Evolutionary conservation across 2,329 filamentous ascomycete genomes (phyloP), one percentile per base, ranked within the genome.

Genomic region (Alternaria rosae): DNA sequence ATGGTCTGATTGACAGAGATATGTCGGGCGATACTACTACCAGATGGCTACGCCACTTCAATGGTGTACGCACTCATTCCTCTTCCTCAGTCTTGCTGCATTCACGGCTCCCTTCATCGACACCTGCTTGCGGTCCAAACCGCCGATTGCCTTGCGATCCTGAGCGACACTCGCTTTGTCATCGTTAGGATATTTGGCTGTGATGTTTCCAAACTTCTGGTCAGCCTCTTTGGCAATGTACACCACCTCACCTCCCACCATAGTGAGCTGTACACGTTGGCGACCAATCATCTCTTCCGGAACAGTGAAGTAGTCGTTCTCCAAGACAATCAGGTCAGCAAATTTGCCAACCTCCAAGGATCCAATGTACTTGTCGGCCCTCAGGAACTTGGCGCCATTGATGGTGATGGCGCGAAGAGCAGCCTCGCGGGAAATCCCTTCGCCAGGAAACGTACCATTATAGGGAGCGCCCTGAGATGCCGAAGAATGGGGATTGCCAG

Each of bases 281-380:
- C 55, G n/a, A n/a, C 35, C 55, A 13, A 58, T 28, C 45, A 38
- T 41, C 45, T 51, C 55, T 17, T 58, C 55, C 9, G 55, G 55
- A 3, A 58, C 55, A 17, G 21, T 43, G 13, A 58, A 58, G 28
- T 58, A 58, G 26, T 58, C 35, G 6, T 52, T 52, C 13, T 52
- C 55, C 25, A 58, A 44, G 9, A 58, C 47, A 20, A 58, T 23
- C 10, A 58, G 23, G 17, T 58, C 55, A n/a, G 55, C 55, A 7
- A 58, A 52, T 11, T 52, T 58, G 20, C 45, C 45, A 9, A 48
- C 45, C 13, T 58, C 55, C n/a, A 58, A 21, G 3, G 47, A 58
- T 23, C 55, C 55, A 44, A 58, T 43, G 3, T 58, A 20, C n/a
- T 44, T 13, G 12, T 52, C 45, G 0, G 55, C 55, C 21, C 47